Percentiles rank a stretch among this genome's conserved stretches.
These are phyloP conservation scores for Suillus subaureus DNA, from an alignment of 768 basidiomycete species.

Conservation along the genomic window DNA sequence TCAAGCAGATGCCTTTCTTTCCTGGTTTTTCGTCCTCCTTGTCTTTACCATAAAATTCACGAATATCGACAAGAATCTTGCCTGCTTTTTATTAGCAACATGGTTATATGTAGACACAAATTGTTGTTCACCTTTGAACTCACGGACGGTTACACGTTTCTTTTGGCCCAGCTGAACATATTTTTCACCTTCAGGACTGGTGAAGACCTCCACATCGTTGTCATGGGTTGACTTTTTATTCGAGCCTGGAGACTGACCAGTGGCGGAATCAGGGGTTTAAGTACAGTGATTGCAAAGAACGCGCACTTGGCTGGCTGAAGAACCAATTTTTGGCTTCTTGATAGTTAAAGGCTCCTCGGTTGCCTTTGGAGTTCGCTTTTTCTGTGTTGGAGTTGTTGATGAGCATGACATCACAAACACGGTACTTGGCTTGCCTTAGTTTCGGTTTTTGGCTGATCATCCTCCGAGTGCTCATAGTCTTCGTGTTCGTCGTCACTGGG, in stretches of 20 bases:
- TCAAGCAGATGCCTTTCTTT: constrained; percentile 78
- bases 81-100: constrained; percentile 44
- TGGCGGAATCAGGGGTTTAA: constrained; percentile 20
- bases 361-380: constrained; percentile 8
- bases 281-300: background rate
- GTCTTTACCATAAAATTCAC: constrained; percentile 65
- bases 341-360: constrained; percentile 20
- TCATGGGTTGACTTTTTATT: constrained; percentile 2
- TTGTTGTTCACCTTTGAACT: constrained; percentile 44
- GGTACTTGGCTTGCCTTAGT: background rate
- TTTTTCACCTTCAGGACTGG: constrained; percentile 36
- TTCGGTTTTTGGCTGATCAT: background rate
- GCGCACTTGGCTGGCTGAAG: constrained; percentile 6
- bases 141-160: constrained; percentile 60
- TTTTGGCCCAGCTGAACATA: constrained; percentile 75
- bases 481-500: constrained; percentile 24
- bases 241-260: constrained; percentile 16
- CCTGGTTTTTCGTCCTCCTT: constrained; percentile 70
- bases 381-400: background rate
- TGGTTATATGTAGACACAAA: background rate
- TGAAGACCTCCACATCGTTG: constrained; percentile 15
- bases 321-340: constrained; percentile 40
- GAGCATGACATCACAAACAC: background rate
- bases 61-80: constrained; percentile 62
- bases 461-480: constrained; percentile 13